phyloP scores from a whole-genome alignment of 176 grass and related monocot species.

The Carex scoparia region DNA sequence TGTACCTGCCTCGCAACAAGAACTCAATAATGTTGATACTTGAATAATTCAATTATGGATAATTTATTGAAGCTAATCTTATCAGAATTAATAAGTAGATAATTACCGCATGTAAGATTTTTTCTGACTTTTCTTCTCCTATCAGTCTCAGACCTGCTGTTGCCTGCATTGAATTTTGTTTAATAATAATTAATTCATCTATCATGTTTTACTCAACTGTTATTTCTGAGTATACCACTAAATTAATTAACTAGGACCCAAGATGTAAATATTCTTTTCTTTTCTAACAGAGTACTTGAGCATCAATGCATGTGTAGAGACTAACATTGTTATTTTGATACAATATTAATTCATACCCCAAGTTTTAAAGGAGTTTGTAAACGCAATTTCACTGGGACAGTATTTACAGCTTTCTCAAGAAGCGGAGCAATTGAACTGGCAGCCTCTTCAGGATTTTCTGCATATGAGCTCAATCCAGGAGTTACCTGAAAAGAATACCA shows the following conservation, averaged over 20 bases:
- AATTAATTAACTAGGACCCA: no score
- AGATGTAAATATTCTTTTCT: neutral
- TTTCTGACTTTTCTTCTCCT: conserved; percentile 30
- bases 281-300: neutral
- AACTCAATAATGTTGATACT: no score
- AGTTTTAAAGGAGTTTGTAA: conserved; percentile 40
- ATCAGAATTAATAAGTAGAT: neutral
- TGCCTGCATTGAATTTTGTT: conserved; percentile 20
- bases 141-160: conserved; percentile 41
- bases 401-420: conserved; percentile 31
- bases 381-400: conserved; percentile 22
- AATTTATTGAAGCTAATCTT: neutral
- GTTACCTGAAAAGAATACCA: neutral
- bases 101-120: conserved; percentile 45
- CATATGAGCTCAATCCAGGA: conserved; percentile 41
- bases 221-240: no score
- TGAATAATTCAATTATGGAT: neutral
- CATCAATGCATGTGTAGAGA: neutral
- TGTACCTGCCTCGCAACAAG: conserved; percentile 16
- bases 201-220: no score
- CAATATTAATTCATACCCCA: conserved; percentile 25
- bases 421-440: conserved; percentile 41
- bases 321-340: neutral
- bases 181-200: no score
- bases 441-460: conserved; percentile 28